phyloP scores from a whole-genome alignment of 2,329 filamentous ascomycete genomes.

The Leptoxyphium fumago region DNA sequence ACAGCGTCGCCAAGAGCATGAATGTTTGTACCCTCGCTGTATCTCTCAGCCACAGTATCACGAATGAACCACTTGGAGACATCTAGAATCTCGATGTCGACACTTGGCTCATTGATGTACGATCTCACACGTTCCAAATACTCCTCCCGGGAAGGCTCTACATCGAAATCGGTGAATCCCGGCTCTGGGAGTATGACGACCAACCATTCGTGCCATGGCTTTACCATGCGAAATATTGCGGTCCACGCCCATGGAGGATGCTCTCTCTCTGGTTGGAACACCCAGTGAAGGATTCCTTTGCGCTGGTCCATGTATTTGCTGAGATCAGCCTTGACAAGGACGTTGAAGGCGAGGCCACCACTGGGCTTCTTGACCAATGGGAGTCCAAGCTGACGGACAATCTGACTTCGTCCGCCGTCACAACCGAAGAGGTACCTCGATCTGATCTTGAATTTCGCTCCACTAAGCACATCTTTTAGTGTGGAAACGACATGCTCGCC shows the following conservation, averaged over 20 bases:
- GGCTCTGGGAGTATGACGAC: conserved; percentile 31
- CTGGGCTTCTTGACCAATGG: conserved; percentile 29
- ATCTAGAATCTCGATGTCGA: conserved; percentile 36
- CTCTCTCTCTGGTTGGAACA: conserved; percentile 37
- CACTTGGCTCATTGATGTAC: conserved; percentile 41
- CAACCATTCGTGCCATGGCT: conserved; percentile 47
- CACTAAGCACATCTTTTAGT: conserved; percentile 22
- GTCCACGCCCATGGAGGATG: conserved; percentile 38
- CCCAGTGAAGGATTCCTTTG: conserved; percentile 46
- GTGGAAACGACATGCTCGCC: conserved; percentile 19
- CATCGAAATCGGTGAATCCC: conserved; percentile 20
- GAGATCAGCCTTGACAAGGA: conserved; percentile 37
- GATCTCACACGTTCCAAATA: conserved; percentile 32
- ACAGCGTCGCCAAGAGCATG: conserved; percentile 44
- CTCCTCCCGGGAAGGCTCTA: conserved; percentile 32
- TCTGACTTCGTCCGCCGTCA: conserved; percentile 37
- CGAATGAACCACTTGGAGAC: conserved; percentile 47
- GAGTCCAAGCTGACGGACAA: conserved; percentile 32
- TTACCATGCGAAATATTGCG: conserved; percentile 43
- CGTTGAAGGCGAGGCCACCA: conserved; percentile 36
- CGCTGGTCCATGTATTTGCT: conserved; percentile 34
- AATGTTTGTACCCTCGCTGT: conserved; percentile 31
- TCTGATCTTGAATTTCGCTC: conserved; percentile 30
- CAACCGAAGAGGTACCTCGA: conserved; percentile 46
- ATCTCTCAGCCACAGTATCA: conserved; percentile 44